Conservation (phyloP, 2,329 filamentous ascomycete species). For the Hymenoscyphus fructigenus region DNA sequence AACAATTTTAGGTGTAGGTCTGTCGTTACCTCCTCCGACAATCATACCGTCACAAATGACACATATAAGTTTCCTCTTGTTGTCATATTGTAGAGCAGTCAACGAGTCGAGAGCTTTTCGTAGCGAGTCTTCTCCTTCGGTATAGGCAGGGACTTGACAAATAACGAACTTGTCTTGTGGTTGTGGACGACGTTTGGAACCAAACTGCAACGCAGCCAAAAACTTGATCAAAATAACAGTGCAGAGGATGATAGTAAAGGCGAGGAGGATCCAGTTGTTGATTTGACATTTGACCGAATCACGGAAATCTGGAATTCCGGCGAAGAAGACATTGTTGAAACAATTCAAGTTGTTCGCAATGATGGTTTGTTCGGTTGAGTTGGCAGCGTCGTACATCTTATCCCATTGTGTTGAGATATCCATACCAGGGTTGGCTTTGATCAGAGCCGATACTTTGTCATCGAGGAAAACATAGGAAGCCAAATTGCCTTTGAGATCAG, state of each 20-base stretch:
- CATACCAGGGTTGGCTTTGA: conserved; percentile 73
- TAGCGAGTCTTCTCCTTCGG: conserved; percentile 93
- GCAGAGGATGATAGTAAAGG: conserved; percentile 82
- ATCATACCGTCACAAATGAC: conserved; percentile 98
- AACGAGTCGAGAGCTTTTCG: conserved; percentile 91
- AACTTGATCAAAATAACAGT: conserved; percentile 84
- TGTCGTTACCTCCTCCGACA: conserved; percentile 91
- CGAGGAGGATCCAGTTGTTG: conserved; percentile 87
- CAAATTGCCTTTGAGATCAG: conserved; percentile 51
- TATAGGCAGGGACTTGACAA: conserved; percentile 96
- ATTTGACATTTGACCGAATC: conserved; percentile 72
- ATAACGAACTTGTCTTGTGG: conserved; percentile 99
- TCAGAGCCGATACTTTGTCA: conserved; percentile 60
- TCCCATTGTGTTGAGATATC: conserved; percentile 73
- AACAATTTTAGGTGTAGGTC: conserved; percentile 95
- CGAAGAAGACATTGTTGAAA: conserved; percentile 78
- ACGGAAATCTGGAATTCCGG: conserved; percentile 84
- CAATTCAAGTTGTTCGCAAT: conserved; percentile 73
- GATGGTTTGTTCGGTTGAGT: conserved; percentile 49
- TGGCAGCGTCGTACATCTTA: conserved; percentile 48
- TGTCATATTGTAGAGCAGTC: conserved; percentile 93
- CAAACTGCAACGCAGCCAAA: conserved; percentile 87
- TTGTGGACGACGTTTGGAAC: conserved; percentile 82
- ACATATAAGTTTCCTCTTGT: conserved; percentile 95
- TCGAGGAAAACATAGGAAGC: conserved; percentile 71